Conservation (phyloP, 2,329 filamentous ascomycete species). For the Fusarium sp. region DNA sequence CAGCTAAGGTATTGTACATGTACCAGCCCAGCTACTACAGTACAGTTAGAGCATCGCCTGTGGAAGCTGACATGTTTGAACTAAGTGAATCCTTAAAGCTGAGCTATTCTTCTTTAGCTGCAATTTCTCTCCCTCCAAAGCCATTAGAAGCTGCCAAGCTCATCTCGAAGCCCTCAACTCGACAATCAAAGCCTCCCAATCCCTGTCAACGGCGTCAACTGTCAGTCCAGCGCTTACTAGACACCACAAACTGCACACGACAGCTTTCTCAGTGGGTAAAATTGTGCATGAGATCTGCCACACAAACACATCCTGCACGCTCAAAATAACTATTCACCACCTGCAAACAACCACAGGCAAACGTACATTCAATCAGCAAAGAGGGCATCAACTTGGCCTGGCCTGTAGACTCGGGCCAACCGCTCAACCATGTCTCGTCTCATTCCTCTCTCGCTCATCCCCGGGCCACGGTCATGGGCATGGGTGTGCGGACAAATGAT, state of each 20-base stretch:
- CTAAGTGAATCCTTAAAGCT: neutral
- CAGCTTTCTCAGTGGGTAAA: conserved; percentile 1
- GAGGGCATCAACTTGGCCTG: neutral
- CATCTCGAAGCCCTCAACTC: conserved; percentile 2
- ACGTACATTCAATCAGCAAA: neutral
- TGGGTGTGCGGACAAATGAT: conserved; percentile 23
- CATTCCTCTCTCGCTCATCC: conserved; percentile 25
- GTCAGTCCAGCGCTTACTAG: conserved; percentile 4
- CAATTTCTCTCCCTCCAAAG: neutral
- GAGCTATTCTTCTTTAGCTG: neutral
- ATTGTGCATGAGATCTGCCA: conserved; percentile 18
- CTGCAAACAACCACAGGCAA: conserved; percentile 1
- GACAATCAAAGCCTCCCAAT: neutral
- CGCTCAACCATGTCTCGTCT: conserved; percentile 15
- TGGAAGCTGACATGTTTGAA: neutral
- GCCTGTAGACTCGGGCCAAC: conserved; percentile 15
- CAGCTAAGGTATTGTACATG: neutral
- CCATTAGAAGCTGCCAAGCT: conserved; percentile 12
- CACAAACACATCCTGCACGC: conserved; percentile 4
- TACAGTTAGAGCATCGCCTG: neutral
- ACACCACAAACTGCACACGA: conserved; percentile 5
- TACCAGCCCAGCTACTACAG: neutral
- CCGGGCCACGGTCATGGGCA: conserved; percentile 18
- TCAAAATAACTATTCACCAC: neutral
- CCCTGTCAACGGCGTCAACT: conserved; percentile 1